Conservation (phyloP, 345 rosid species). For the Lumnitzera littorea region DNA sequence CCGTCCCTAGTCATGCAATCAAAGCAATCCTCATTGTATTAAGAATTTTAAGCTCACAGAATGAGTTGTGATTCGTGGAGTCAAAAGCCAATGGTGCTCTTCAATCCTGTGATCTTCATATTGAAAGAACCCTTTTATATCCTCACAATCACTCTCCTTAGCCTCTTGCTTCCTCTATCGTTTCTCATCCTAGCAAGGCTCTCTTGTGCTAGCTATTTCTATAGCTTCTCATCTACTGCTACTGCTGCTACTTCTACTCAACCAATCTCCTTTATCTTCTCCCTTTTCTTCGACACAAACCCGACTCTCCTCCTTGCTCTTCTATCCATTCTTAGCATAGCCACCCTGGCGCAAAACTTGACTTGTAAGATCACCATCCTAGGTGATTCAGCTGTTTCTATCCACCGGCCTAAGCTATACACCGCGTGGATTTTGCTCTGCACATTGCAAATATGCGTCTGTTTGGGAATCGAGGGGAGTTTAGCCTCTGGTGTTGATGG, state of each 20-base stretch:
- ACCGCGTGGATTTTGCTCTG: slow-evolving; percentile 18
- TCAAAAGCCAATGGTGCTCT: background rate
- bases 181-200: slow-evolving; percentile 22
- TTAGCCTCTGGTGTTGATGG: slow-evolving; percentile 10
- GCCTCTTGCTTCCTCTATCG: slow-evolving; percentile 22
- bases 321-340: slow-evolving; percentile 10
- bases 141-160: slow-evolving; percentile 15
- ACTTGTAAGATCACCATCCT: background rate
- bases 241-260: background rate
- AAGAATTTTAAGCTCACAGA: background rate
- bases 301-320: slow-evolving; percentile 21
- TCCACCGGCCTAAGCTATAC: slow-evolving; percentile 2
- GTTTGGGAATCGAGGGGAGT: slow-evolving; percentile 11
- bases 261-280: slow-evolving; percentile 1
- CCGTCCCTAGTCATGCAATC: slow-evolving; percentile 1
- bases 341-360: slow-evolving; percentile 17
- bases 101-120: background rate
- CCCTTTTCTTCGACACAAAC: slow-evolving; percentile 12
- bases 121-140: slow-evolving; percentile 17
- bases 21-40: background rate
- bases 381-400: background rate
- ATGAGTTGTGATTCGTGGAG: background rate
- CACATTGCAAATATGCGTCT: slow-evolving; percentile 9
- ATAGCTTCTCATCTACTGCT: slow-evolving; percentile 5
- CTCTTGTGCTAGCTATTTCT: slow-evolving; percentile 10